Percentiles rank a stretch among this genome's conserved stretches.
Conservation (phyloP, 441 rosid species). For the Pelargonium citronellum region DNA sequence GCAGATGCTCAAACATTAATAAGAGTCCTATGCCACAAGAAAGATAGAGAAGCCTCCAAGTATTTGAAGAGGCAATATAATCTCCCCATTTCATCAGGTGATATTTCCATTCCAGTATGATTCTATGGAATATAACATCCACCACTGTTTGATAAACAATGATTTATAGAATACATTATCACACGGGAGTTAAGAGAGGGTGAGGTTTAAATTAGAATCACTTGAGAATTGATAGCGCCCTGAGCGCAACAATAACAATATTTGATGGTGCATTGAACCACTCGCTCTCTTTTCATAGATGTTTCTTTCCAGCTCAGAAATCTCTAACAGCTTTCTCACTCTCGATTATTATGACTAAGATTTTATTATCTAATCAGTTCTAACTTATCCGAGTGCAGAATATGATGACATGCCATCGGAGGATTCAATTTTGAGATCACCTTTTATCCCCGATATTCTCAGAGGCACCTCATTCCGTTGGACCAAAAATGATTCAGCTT, state of each 20-base stretch:
- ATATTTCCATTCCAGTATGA: constrained; percentile 14
- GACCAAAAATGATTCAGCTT: constrained; percentile 45
- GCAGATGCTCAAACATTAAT: constrained; percentile 78
- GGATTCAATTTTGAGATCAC: constrained; percentile 39
- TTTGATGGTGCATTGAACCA: neutral
- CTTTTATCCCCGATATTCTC: constrained; percentile 57
- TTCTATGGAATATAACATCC: neutral
- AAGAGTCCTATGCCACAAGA: constrained; percentile 93
- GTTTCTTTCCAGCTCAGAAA: too few species aligned
- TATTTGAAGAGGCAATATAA: constrained; percentile 79
- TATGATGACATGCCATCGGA: constrained; percentile 50
- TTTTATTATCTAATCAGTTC: neutral
- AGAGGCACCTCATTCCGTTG: constrained; percentile 67
- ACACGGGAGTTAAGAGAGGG: neutral
- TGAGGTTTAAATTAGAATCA: neutral
- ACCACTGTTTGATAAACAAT: neutral
- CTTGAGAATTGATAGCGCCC: too few species aligned
- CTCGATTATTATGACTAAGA: neutral
- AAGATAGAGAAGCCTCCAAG: constrained; percentile 80
- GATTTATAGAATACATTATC: neutral
- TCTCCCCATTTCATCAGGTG: constrained; percentile 97
- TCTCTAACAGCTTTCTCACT: too few species aligned
- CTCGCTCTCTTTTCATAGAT: neutral
- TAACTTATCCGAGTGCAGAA: constrained; percentile 38
- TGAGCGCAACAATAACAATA: constrained; percentile 1